Percentiles rank a stretch among this genome's conserved stretches.
phyloP scores from a whole-genome alignment of 2,329 filamentous ascomycete species.

The Corniculantispora saksenae region DNA sequence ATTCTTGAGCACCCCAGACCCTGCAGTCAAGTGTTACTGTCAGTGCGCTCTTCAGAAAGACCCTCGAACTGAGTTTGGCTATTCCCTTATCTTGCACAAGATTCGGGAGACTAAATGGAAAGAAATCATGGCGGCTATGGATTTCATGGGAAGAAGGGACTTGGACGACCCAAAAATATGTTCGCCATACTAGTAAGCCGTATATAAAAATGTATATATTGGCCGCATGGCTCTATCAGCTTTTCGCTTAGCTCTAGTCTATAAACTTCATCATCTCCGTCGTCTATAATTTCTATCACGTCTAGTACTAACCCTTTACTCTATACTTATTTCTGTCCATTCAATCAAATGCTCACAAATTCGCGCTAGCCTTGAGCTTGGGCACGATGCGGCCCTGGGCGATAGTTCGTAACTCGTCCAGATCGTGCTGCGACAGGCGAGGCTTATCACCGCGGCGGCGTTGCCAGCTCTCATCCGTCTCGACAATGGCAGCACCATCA shows the following conservation, averaged over 20 bases:
- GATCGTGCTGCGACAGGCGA: slow-evolving; percentile 47
- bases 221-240: neutral
- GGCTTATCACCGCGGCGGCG: slow-evolving; percentile 43
- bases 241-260: slow-evolving; percentile 2
- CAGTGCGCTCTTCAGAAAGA: slow-evolving; percentile 30
- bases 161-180: slow-evolving; percentile 26
- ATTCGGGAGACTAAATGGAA: slow-evolving; percentile 33
- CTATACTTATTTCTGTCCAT: neutral
- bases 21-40: slow-evolving; percentile 34
- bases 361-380: slow-evolving; percentile 29
- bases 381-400: slow-evolving; percentile 38
- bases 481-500: slow-evolving; percentile 46
- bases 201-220: neutral
- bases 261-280: neutral
- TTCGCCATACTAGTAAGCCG: slow-evolving; percentile 5
- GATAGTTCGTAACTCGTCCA: slow-evolving; percentile 44
- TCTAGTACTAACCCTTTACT: neutral
- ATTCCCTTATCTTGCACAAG: slow-evolving; percentile 14
- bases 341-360: neutral
- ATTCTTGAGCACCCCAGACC: slow-evolving; percentile 25
- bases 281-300: neutral
- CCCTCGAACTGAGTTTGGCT: slow-evolving; percentile 25
- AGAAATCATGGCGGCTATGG: slow-evolving; percentile 29
- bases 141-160: slow-evolving; percentile 30
- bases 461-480: slow-evolving; percentile 51